Percentiles rank a stretch among this genome's conserved stretches.
Conservation (phyloP, 805 yeast species). For the Zygosaccharomyces pseudorouxii region DNA sequence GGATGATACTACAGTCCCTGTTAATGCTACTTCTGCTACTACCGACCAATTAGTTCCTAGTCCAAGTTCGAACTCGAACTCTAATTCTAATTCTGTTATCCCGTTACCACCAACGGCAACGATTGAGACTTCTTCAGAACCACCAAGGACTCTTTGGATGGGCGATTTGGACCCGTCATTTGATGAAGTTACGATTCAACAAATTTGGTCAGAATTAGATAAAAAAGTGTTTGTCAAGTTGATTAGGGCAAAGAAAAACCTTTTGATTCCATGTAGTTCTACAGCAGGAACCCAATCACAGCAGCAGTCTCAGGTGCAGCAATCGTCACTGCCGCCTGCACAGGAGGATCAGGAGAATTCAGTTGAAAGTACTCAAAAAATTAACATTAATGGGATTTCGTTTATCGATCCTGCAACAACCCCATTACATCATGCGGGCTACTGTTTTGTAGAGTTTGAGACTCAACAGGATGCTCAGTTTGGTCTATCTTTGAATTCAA, state of each 20-base stretch:
- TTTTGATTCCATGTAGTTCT: conserved; percentile 33
- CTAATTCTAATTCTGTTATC: conserved; percentile 20
- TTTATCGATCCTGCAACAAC: conserved; percentile 34
- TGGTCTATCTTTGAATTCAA: conserved; percentile 63
- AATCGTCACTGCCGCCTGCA: conserved; percentile 3
- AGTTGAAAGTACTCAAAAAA: conserved; percentile 13
- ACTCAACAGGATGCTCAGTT: conserved; percentile 63
- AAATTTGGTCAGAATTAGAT: conserved; percentile 56
- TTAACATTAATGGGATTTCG: conserved; percentile 31
- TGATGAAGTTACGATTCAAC: conserved; percentile 55
- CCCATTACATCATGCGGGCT: conserved; percentile 50
- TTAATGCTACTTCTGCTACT: neutral
- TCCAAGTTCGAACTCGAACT: neutral
- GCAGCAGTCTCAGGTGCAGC: conserved; percentile 1
- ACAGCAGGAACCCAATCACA: conserved; percentile 13
- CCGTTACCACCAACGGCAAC: conserved; percentile 54
- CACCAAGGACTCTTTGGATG: conserved; percentile 81
- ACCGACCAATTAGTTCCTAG: no score
- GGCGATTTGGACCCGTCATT: conserved; percentile 81
- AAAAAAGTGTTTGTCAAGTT: conserved; percentile 61
- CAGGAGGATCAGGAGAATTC: conserved; percentile 11
- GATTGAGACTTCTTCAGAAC: conserved; percentile 42
- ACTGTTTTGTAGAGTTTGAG: conserved; percentile 75
- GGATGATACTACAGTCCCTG: neutral
- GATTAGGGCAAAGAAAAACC: conserved; percentile 47